Percentiles rank a stretch among this genome's conserved stretches.
phyloP scores from a whole-genome alignment of 1,139 yeast species.

The Kodamaea anthophila region DNA sequence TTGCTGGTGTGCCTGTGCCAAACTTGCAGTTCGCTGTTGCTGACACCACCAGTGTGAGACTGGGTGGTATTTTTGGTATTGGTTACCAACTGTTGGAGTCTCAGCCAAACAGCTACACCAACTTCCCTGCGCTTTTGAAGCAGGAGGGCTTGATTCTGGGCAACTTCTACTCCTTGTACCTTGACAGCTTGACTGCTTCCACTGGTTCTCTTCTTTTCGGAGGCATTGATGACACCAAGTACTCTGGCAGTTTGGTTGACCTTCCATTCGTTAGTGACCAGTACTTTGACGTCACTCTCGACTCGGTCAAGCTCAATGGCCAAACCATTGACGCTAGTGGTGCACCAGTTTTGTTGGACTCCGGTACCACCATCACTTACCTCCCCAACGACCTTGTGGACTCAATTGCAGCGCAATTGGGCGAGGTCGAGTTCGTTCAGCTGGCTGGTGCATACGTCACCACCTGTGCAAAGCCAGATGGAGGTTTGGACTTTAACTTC shows the following conservation, averaged over 20 bases:
- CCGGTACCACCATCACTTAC: conserved; percentile 16
- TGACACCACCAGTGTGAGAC: conserved; percentile 11
- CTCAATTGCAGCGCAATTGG: too few species aligned
- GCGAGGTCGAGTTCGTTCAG: too few species aligned
- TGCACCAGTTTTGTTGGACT: conserved; percentile 12
- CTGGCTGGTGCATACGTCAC: too few species aligned
- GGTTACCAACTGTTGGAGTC: conserved; percentile 11
- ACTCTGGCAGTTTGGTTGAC: conserved; percentile 12
- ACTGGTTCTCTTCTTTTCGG: conserved; percentile 17
- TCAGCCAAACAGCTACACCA: conserved; percentile 10
- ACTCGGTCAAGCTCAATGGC: conserved; percentile 6
- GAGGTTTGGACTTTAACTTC: conserved; percentile 33
- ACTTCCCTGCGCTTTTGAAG: conserved; percentile 18
- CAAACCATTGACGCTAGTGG: conserved; percentile 3
- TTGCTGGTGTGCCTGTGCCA: conserved; percentile 11
- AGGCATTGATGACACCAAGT: conserved; percentile 16
- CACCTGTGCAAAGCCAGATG: too few species aligned
- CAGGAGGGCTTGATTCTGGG: conserved; percentile 16
- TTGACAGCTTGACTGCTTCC: conserved; percentile 10
- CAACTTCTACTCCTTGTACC: conserved; percentile 14
- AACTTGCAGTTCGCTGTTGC: conserved; percentile 18
- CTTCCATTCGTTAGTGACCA: conserved; percentile 5
- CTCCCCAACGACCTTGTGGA: conserved; percentile 10
- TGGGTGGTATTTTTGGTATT: conserved; percentile 21
- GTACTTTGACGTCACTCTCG: conserved; percentile 8